A percentile compares a stretch with the other conserved stretches of the same genome.
phyloP scores from a whole-genome alignment of 495 filamentous ascomycete genomes.

The Lasiosphaeris hirsuta region DNA sequence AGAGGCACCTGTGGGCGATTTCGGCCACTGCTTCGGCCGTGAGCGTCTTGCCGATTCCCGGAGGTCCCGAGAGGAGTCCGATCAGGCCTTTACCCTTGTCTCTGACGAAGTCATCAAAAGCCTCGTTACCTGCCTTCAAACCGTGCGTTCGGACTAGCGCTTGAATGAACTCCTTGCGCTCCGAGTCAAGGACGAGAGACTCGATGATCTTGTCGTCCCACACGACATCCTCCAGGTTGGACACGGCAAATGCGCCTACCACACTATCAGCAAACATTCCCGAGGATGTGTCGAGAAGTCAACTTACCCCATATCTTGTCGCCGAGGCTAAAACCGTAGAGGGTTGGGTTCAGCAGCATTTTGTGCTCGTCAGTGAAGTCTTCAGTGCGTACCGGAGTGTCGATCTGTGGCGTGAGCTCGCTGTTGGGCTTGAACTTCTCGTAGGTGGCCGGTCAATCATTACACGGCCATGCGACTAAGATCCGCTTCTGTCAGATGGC shows the following conservation, averaged over 20 bases:
- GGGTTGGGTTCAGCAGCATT: neutral
- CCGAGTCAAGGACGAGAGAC: neutral
- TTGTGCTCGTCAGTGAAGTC: neutral
- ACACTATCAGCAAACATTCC: too few relatives aligned
- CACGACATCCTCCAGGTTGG: neutral
- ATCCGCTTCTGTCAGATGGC: too few relatives aligned
- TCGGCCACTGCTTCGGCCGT: too few relatives aligned
- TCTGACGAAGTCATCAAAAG: neutral
- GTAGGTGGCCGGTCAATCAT: neutral
- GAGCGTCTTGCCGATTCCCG: too few relatives aligned
- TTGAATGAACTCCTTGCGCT: neutral
- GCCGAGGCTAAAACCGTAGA: constrained; percentile 1
- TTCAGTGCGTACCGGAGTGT: neutral
- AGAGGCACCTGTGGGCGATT: too few relatives aligned
- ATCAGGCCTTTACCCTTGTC: too few relatives aligned
- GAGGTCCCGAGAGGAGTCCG: too few relatives aligned
- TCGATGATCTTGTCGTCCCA: neutral
- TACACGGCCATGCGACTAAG: constrained; percentile 4
- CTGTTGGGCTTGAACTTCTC: neutral
- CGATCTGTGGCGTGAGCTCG: neutral
- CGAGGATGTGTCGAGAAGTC: too few relatives aligned
- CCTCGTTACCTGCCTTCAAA: neutral
- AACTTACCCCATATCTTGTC: constrained; percentile 10
- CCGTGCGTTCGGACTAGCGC: neutral
- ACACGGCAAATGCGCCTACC: neutral